Percentiles rank a stretch among this genome's conserved stretches.
Evolutionary conservation across 805 yeast genomes (phyloP).

Genomic region (Suhomyces canberraensis): DNA sequence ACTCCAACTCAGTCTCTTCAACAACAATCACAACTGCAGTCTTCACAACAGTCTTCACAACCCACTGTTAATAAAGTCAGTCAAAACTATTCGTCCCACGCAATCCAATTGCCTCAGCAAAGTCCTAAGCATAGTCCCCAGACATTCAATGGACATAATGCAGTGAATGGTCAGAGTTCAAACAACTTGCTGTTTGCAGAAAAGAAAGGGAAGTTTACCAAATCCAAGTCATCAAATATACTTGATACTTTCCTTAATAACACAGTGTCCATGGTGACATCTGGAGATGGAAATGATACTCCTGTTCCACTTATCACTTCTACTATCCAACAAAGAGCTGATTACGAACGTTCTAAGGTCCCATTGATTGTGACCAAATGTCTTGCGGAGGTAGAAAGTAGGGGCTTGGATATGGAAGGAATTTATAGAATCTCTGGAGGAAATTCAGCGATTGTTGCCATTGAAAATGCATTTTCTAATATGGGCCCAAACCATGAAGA

Average conservation of each 20-base stretch:
- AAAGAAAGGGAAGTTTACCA: constrained; percentile 24
- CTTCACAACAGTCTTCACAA: neutral
- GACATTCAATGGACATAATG: neutral
- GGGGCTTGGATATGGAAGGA: constrained; percentile 81
- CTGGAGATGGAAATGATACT: constrained; percentile 5
- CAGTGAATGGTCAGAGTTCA: neutral
- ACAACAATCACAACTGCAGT: constrained; percentile 1
- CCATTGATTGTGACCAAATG: constrained; percentile 76
- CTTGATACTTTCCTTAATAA: constrained; percentile 33
- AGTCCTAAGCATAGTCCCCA: constrained; percentile 4
- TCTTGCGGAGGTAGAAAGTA: constrained; percentile 68
- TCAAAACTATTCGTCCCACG: constrained; percentile 12
- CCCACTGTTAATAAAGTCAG: constrained; percentile 8
- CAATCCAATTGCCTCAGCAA: constrained; percentile 10
- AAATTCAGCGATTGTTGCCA: constrained; percentile 57
- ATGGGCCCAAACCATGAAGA: constrained; percentile 29
- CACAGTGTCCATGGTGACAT: constrained; percentile 5
- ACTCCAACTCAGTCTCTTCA: neutral
- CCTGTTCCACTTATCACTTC: constrained; percentile 41
- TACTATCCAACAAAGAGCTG: constrained; percentile 61
- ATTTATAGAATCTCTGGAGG: constrained; percentile 89
- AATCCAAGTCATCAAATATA: constrained; percentile 48
- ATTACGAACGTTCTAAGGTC: constrained; percentile 55
- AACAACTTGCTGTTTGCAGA: constrained; percentile 5
- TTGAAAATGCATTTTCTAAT: constrained; percentile 40